These are phyloP conservation scores for Gelatoporia subvermispora DNA, from an alignment of 768 basidiomycete genomes.

Conservation along the genomic window DNA sequence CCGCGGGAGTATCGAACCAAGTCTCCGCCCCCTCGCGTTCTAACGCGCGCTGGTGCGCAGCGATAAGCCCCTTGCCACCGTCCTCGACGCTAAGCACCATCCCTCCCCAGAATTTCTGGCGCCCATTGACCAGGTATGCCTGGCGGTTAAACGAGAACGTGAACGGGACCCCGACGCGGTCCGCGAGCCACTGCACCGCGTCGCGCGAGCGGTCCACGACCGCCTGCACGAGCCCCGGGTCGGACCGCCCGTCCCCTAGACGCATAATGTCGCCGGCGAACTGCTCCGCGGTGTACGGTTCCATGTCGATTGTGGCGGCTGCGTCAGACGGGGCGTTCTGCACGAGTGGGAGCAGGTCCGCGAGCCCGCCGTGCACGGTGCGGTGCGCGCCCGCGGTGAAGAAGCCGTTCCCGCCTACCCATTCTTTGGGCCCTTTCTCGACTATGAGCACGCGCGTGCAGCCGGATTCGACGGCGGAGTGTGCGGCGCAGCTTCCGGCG, in stretches of 20 bases:
- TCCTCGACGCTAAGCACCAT: constrained; percentile 56
- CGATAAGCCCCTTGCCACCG: constrained; percentile 66
- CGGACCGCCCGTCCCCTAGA: constrained; percentile 45
- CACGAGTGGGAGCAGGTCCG: constrained; percentile 53
- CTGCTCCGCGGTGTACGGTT: constrained; percentile 49
- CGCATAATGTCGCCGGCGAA: constrained; percentile 60
- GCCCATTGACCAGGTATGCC: constrained; percentile 59
- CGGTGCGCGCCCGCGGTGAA: constrained; percentile 70
- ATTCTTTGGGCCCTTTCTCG: constrained; percentile 59
- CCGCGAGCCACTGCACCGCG: constrained; percentile 53
- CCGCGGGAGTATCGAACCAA: constrained; percentile 53
- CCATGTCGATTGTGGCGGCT: constrained; percentile 47
- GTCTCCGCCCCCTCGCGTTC: constrained; percentile 44
- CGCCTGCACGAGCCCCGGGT: constrained; percentile 43
- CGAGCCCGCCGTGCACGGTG: constrained; percentile 56
- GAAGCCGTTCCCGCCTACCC: constrained; percentile 69
- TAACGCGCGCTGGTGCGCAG: constrained; percentile 47
- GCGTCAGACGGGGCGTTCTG: constrained; percentile 40
- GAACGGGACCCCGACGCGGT: constrained; percentile 48
- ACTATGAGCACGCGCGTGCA: constrained; percentile 57
- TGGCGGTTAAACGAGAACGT: constrained; percentile 58
- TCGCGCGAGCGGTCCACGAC: constrained; percentile 54
- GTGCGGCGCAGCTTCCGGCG: constrained; percentile 62
- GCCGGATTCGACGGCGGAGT: constrained; percentile 55
- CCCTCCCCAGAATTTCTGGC: constrained; percentile 69